phyloP scores from a whole-genome alignment of 495 filamentous ascomycete species.

The Polyplosphaeria fusca region DNA sequence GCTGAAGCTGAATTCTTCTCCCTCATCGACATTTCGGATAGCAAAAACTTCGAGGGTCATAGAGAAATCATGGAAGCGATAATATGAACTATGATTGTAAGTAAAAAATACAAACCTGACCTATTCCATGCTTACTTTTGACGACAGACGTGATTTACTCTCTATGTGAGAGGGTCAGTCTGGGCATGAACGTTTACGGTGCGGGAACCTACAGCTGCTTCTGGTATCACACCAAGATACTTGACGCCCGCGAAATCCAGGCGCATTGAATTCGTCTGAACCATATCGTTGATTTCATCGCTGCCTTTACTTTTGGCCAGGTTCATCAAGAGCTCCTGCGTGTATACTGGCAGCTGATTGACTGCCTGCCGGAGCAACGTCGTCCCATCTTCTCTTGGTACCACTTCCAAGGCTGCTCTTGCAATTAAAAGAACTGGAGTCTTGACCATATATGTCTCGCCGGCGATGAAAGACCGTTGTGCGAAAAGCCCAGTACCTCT shows the following conservation, averaged over 20 bases:
- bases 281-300: slow-evolving; percentile 11
- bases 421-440: slow-evolving; percentile 17
- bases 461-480: slow-evolving; percentile 2
- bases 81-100: no score
- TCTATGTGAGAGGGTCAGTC: slow-evolving; percentile 3
- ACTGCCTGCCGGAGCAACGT: slow-evolving; percentile 10
- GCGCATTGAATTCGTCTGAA: slow-evolving; percentile 22
- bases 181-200: not conserved
- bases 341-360: slow-evolving; percentile 9
- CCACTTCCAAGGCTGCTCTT: not conserved
- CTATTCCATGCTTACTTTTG: slow-evolving; percentile 19
- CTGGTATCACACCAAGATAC: slow-evolving; percentile 26
- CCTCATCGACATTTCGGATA: slow-evolving; percentile 8
- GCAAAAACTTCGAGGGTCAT: slow-evolving; percentile 22
- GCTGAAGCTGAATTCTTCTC: slow-evolving; percentile 20
- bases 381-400: not conserved
- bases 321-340: not conserved
- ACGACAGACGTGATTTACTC: slow-evolving; percentile 31
- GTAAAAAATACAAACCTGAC: not conserved
- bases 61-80: slow-evolving; percentile 22
- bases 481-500: slow-evolving; percentile 19
- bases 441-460: slow-evolving; percentile 9
- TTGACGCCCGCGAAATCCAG: slow-evolving; percentile 10
- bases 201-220: slow-evolving; percentile 19
- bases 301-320: slow-evolving; percentile 15